These are phyloP conservation scores for Magnaporthiopsis poae DNA, from an alignment of 2,329 filamentous ascomycete species.

Conservation along the genomic window DNA sequence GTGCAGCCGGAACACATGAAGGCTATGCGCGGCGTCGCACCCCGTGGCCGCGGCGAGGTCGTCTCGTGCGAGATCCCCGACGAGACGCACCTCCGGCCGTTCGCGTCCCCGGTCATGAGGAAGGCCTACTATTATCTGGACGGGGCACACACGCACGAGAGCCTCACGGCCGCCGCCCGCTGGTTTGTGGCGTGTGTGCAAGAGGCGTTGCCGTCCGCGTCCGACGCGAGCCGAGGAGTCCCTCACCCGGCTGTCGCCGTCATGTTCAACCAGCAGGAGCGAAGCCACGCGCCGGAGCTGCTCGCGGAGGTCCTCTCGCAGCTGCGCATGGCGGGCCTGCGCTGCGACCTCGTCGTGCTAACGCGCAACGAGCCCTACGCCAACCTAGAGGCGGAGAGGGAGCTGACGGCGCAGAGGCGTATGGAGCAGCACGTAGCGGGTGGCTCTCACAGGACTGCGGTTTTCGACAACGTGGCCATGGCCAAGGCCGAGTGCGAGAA, in stretches of 20 bases:
- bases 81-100: background rate
- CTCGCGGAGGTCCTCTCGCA: constrained; percentile 35
- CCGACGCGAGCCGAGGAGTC: constrained; percentile 13
- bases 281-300: constrained; percentile 46
- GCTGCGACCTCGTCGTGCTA: constrained; percentile 14
- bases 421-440: background rate
- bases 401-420: background rate
- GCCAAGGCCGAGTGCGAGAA: background rate
- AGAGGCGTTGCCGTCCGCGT: constrained; percentile 10
- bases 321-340: constrained; percentile 18
- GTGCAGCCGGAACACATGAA: constrained; percentile 24
- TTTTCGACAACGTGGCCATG: background rate
- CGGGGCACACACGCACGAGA: constrained; percentile 86
- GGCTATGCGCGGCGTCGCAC: constrained; percentile 65
- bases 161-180: constrained; percentile 66
- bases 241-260: constrained; percentile 32
- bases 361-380: constrained; percentile 10
- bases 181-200: constrained; percentile 61
- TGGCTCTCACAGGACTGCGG: background rate
- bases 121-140: constrained; percentile 53
- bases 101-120: background rate
- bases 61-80: constrained; percentile 31
- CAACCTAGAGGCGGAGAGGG: background rate
- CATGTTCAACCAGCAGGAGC: constrained; percentile 80
- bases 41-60: constrained; percentile 68